Conservation (phyloP, 2,329 filamentous ascomycete genomes). For the Aphanocladium album region DNA sequence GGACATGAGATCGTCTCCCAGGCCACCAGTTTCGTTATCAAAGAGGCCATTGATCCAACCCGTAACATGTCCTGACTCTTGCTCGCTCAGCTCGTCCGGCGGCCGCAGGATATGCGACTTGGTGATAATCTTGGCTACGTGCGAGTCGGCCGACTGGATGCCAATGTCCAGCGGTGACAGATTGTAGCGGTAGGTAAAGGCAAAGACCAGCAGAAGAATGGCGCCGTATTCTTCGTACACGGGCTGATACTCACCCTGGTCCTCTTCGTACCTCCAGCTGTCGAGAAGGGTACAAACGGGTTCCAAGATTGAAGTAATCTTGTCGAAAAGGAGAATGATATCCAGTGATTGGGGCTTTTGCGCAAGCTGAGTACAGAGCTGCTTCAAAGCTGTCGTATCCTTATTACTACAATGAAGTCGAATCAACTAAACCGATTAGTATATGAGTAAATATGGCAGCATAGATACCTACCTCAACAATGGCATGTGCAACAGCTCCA, state of each 20-base stretch:
- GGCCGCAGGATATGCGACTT: conserved; percentile 53
- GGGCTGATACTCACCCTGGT: conserved; percentile 78
- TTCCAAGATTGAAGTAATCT: conserved; percentile 61
- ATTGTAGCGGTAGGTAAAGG: conserved; percentile 71
- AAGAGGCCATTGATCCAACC: conserved; percentile 77
- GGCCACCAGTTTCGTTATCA: conserved; percentile 64
- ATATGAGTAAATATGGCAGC: not conserved
- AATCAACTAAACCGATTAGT: conserved; percentile 49
- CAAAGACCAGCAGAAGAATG: conserved; percentile 66
- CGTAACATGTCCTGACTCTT: conserved; percentile 61
- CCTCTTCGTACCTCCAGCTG: conserved; percentile 75
- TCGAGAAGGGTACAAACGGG: conserved; percentile 73
- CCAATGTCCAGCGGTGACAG: conserved; percentile 62
- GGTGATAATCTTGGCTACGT: conserved; percentile 61
- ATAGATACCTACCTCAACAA: conserved; percentile 59
- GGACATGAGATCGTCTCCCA: conserved; percentile 76
- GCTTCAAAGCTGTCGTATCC: conserved; percentile 76
- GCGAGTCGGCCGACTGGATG: conserved; percentile 53
- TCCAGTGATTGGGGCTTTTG: conserved; percentile 68
- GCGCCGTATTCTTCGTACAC: conserved; percentile 83
- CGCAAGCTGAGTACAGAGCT: conserved; percentile 66
- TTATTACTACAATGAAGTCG: conserved; percentile 64
- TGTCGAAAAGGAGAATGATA: conserved; percentile 70
- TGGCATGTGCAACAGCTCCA: conserved; percentile 74
- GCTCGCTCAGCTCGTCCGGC: conserved; percentile 55